phyloP scores from a whole-genome alignment of 129 eudicot genomes.

The Flaveria robusta region DNA sequence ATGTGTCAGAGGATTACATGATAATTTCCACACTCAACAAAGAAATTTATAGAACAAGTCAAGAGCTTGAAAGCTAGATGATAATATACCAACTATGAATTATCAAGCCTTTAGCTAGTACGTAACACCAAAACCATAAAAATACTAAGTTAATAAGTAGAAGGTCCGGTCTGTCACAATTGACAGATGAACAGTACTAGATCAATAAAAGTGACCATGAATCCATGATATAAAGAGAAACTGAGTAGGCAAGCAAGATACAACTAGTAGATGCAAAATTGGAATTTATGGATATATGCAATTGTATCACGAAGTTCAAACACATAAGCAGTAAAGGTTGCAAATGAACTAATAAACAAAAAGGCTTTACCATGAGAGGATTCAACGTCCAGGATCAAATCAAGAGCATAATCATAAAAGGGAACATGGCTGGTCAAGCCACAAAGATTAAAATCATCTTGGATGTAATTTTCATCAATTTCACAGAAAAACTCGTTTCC shows the following conservation, averaged over 20 bases:
- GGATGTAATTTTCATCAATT: slow-evolving; percentile 88
- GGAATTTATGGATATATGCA: background rate
- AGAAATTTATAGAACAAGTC: background rate
- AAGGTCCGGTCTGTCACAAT: background rate
- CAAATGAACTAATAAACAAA: background rate
- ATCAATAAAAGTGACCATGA: background rate
- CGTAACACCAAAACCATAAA: background rate
- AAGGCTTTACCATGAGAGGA: slow-evolving; percentile 69
- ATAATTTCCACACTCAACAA: background rate
- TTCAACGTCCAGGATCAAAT: slow-evolving; percentile 80
- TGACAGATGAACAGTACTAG: no score
- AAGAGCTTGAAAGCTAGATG: background rate
- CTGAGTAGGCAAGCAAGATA: background rate
- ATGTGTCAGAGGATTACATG: background rate
- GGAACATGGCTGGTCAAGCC: slow-evolving; percentile 91
- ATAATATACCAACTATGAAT: background rate
- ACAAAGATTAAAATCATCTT: slow-evolving; percentile 91
- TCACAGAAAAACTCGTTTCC: slow-evolving; percentile 92
- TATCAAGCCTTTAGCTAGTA: background rate
- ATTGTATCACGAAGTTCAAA: background rate
- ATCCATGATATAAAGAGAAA: background rate
- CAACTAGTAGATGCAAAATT: background rate
- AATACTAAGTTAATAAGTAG: background rate
- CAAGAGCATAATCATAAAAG: slow-evolving; percentile 86
- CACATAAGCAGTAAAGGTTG: background rate